A percentile compares a stretch with the other conserved stretches of the same genome.
These are phyloP conservation scores for Solanum appendiculatum DNA, from an alignment of 257 asterid genomes.

Conservation along the genomic window DNA sequence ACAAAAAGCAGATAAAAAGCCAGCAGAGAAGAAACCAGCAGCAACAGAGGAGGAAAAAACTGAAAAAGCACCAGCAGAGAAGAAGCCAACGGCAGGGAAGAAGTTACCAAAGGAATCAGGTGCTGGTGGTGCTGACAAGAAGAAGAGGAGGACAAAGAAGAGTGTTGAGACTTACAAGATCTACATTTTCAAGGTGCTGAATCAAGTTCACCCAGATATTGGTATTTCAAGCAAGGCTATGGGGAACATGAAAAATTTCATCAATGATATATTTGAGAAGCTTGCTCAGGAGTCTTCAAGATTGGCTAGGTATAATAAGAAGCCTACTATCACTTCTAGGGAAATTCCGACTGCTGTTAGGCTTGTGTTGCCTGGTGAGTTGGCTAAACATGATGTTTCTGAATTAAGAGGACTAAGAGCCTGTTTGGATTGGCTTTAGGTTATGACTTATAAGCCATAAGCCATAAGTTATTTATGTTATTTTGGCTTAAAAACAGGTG, in stretches of 20 bases:
- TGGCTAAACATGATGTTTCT: not conserved
- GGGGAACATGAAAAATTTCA: not conserved
- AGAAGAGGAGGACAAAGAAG: not conserved
- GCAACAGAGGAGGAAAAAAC: not conserved
- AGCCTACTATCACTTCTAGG: not conserved
- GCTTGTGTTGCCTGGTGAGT: not conserved
- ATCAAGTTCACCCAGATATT: not conserved
- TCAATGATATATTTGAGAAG: not conserved
- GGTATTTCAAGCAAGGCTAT: not conserved
- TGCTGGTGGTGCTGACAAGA: not conserved
- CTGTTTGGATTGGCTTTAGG: not conserved
- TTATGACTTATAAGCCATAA: not conserved
- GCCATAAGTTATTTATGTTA: not conserved
- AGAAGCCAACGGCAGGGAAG: not conserved
- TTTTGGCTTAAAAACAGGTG: not conserved
- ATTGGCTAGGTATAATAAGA: not conserved
- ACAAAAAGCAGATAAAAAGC: not conserved
- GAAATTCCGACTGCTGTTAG: not conserved
- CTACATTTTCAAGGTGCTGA: not conserved
- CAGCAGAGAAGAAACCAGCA: not conserved
- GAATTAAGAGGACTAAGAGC: not conserved
- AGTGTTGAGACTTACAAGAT: not conserved
- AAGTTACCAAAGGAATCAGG: not conserved
- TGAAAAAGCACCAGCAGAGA: not conserved
- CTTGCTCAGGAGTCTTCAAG: not conserved